Base-by-base conservation (phyloP, 1,139 yeast genomes). In the Kodamaea sp. region DNA sequence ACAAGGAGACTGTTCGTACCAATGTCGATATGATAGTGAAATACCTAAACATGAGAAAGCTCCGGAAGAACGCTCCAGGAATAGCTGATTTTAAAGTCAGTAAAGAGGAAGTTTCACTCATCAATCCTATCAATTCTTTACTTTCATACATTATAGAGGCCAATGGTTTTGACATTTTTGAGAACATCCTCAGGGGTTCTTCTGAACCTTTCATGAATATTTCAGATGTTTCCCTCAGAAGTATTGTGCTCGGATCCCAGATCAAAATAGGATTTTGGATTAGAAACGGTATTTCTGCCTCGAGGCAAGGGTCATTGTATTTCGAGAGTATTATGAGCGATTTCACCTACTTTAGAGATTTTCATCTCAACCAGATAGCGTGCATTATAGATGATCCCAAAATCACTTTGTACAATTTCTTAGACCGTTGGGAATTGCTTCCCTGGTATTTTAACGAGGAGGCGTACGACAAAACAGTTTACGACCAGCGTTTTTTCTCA, bases 181-280 rank as follows among this genome's bases (percentile, higher is more conserved):
- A 39, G 4, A 48, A 50, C 3, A 25, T 48, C 2, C 36, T 63
- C n/a, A 15, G 8, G 7, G 18, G 15, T 6, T 16, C 28, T 2
- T n/a, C 19, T 11, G 20, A 26, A 7, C 67, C 69, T 15, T 69
- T 74, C 40, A 47, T 72, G 35, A 53, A 56, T 3, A 61, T 78
- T 13, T 66, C 83, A 0, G 88, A 81, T 51, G 60, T 71, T 28
- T 70, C 85, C 0, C 58, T 84, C 31, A 66, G 85, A 49, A 70
- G 82, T 14, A 63, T 80, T 8, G 95, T 85, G 0, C 61, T 86
- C 14, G 69, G 83, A 6, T 70, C 90, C 0, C 97, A 92, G 54
- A 79, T 89, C 11, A 77, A 79, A 29, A 72, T 78, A 2, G 95
- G 96, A 0, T 76, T 83, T 42, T 92, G 97, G 97, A 87, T 92